Evolutionary conservation across 1,139 yeast species (phyloP).

Genomic region (Hansenula lynferdii): DNA sequence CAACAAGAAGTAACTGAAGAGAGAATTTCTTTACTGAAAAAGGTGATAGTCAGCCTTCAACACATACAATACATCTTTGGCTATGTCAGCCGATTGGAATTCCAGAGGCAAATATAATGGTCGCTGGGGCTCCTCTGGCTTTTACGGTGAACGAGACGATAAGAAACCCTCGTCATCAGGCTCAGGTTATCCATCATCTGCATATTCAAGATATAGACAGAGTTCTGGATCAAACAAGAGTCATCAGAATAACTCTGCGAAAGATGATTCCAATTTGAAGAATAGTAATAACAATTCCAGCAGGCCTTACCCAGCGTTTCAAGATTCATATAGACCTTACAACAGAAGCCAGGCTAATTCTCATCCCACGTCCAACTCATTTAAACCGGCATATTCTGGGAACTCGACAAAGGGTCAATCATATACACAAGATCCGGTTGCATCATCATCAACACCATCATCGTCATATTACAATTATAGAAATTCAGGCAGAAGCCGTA

Average conservation of each 20-base stretch:
- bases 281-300: too few species aligned
- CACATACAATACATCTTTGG: background rate
- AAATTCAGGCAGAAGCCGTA: slow-evolving; percentile 7
- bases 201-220: slow-evolving; percentile 1
- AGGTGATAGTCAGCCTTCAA: background rate
- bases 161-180: background rate
- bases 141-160: slow-evolving; percentile 1
- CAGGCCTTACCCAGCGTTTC: background rate
- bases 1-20: background rate
- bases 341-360: too few species aligned
- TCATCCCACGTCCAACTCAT: too few species aligned
- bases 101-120: background rate
- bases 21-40: too few species aligned
- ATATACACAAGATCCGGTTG: background rate
- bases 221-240: background rate
- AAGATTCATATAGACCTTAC: slow-evolving; percentile 1
- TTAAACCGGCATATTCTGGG: too few species aligned
- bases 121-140: slow-evolving; percentile 1
- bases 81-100: slow-evolving; percentile 3
- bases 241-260: too few species aligned
- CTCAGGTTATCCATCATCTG: background rate
- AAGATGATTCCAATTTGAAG: too few species aligned
- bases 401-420: background rate
- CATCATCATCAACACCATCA: background rate
- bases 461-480: slow-evolving; percentile 4